Conservation (phyloP, 2,329 filamentous ascomycete genomes). For the Bimuria novae-zelandiae region DNA sequence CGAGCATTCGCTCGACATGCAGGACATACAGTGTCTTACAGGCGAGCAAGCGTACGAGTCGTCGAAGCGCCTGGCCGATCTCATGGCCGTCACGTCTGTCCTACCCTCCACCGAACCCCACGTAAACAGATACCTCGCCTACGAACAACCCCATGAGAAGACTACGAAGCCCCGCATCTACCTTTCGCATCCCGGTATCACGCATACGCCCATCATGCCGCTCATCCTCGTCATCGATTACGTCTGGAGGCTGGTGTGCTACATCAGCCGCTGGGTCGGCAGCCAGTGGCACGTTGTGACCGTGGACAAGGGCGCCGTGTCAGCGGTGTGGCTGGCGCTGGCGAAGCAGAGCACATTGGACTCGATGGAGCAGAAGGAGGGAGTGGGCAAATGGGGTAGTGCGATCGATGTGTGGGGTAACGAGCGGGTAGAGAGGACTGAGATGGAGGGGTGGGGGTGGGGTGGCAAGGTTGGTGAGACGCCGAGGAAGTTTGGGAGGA, state of each 20-base stretch:
- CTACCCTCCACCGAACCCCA: slow-evolving; percentile 65
- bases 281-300: slow-evolving; percentile 84
- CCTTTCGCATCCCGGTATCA: slow-evolving; percentile 83
- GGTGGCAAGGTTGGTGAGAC: slow-evolving; percentile 60
- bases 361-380: slow-evolving; percentile 54
- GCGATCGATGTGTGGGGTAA: slow-evolving; percentile 64
- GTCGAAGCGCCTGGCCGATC: slow-evolving; percentile 83
- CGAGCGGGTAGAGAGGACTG: slow-evolving; percentile 72
- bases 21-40: slow-evolving; percentile 77
- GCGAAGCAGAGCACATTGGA: slow-evolving; percentile 67
- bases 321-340: slow-evolving; percentile 79
- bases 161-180: slow-evolving; percentile 66
- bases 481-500: slow-evolving; percentile 57
- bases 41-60: slow-evolving; percentile 75
- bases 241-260: slow-evolving; percentile 70
- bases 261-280: slow-evolving; percentile 74
- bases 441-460: slow-evolving; percentile 84
- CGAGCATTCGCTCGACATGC: slow-evolving; percentile 59
- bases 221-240: slow-evolving; percentile 71
- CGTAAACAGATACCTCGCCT: slow-evolving; percentile 32
- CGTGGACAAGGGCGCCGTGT: slow-evolving; percentile 76
- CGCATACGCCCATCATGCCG: slow-evolving; percentile 79
- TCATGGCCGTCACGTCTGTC: slow-evolving; percentile 74
- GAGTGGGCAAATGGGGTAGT: slow-evolving; percentile 82
- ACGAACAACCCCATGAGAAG: slow-evolving; percentile 14